Base-by-base conservation (phyloP, 2,329 filamentous ascomycete genomes). In the Neonectria faginata region DNA sequence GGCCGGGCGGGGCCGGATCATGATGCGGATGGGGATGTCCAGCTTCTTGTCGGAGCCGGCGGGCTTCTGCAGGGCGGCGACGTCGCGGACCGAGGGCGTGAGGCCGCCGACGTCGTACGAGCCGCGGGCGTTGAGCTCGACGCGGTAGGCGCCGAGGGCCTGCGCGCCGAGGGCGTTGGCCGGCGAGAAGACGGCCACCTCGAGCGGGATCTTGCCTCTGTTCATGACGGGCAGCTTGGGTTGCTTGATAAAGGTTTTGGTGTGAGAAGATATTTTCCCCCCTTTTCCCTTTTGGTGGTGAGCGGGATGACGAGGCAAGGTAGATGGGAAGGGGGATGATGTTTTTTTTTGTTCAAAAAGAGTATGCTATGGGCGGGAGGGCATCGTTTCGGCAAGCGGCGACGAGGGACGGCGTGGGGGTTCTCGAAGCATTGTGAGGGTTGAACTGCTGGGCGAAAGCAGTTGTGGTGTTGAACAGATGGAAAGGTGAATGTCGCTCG, bases 171-270 rank as follows among this genome's bases (percentile, higher is more conserved):
- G 68, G 36, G 82, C 84, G 5, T 79, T 77, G 12, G 67, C 64
- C 25, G 79, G 73, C 44, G 83, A 83, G 75, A 88, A 89, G 69
- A 86, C 81, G 60, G 86, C 85, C 47, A 88, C 79, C 70, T 89
- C 86, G 18, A 88, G 80, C 16, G 76, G 76, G 20, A 75, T 69
- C 18, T 66, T 33, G 55, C 16, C 39, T 18, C n/a, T 41, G 16
- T 41, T 41, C 33, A 36, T 36, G 33, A 36, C 4, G 14, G 33
- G 33, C 33, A 14, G 12, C 5, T 36, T 14, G 10, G 2, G 12
- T 36, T 16, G 33, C 33, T 36, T 5, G 5, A 16, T 18, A 27
- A 14, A 4, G 25, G 3, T 5, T 12, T 7, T 27, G 14, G 27
- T 20, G n/a, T n/a, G 44, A 47, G 44, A 18, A 51, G 25, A 25